phyloP scores from a whole-genome alignment of 2,329 filamentous ascomycete genomes.

The Madurella mycetomatis region DNA sequence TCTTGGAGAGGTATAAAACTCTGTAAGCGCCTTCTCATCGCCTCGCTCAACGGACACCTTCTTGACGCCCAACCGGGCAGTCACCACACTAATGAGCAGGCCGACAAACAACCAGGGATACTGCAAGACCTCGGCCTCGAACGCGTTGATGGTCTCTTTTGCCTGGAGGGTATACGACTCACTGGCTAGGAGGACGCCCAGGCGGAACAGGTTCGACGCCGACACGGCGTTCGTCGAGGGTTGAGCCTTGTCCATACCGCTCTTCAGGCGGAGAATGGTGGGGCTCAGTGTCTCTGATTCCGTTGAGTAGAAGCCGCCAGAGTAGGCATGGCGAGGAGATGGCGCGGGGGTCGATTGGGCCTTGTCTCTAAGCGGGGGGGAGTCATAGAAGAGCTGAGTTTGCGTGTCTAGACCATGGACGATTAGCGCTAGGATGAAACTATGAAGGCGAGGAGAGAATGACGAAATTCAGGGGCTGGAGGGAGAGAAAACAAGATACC shows the following conservation, averaged over 20 bases:
- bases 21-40: constrained; percentile 8
- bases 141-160: constrained; percentile 72
- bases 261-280: constrained; percentile 81
- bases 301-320: constrained; percentile 71
- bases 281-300: constrained; percentile 53
- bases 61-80: constrained; percentile 60
- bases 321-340: constrained; percentile 33
- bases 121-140: constrained; percentile 86
- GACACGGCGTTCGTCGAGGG: constrained; percentile 86
- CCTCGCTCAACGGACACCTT: constrained; percentile 2
- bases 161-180: constrained; percentile 61
- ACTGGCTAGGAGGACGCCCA: constrained; percentile 66
- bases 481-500: constrained; percentile 37
- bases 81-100: constrained; percentile 71
- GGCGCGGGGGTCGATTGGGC: constrained; percentile 34
- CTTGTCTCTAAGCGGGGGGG: constrained; percentile 28
- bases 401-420: constrained; percentile 55
- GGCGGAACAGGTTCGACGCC: constrained; percentile 80
- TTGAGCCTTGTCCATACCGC: constrained; percentile 88
- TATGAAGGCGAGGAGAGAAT: not conserved
- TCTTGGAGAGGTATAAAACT: constrained; percentile 16
- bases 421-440: not conserved
- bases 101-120: constrained; percentile 89
- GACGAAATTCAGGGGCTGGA: not conserved
- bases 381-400: constrained; percentile 73